Percentiles rank a stretch among this genome's conserved stretches.
These are phyloP conservation scores for Malus sylvestris DNA, from an alignment of 306 rosid species.

Conservation along the genomic window DNA sequence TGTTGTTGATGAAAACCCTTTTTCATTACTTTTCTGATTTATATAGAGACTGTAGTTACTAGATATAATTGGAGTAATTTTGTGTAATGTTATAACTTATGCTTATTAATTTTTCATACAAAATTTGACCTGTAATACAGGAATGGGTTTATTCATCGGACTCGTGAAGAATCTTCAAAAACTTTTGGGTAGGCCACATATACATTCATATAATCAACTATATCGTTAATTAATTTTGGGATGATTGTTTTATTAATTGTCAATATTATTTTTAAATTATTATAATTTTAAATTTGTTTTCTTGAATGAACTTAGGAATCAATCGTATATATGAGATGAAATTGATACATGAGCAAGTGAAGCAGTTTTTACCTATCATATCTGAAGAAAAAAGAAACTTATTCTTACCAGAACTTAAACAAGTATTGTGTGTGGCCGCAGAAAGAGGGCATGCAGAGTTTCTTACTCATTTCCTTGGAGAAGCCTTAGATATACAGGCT, in stretches of 20 bases:
- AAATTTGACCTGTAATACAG: not conserved
- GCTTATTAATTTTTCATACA: no score
- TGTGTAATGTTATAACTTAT: no score
- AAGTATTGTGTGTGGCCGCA: no score
- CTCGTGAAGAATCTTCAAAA: not conserved
- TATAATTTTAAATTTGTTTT: not conserved
- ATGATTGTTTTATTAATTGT: no score
- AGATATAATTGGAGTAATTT: no score
- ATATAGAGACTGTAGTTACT: no score
- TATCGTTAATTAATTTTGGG: not conserved
- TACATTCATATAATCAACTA: not conserved
- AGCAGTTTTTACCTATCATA: not conserved
- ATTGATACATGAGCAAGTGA: not conserved
- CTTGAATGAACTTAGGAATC: not conserved
- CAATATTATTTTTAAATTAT: not conserved
- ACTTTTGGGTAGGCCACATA: not conserved
- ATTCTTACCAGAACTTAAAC: no score
- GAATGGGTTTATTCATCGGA: not conserved
- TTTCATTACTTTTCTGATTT: no score
- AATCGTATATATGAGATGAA: not conserved
- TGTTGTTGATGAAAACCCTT: no score
- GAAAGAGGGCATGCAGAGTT: no score
- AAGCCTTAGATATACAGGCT: accelerated
- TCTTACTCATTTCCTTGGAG: no score
- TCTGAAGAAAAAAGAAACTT: not conserved